Base-by-base conservation (phyloP, 192 early-diverging fungal species). In the Coemansia sp. region DNA sequence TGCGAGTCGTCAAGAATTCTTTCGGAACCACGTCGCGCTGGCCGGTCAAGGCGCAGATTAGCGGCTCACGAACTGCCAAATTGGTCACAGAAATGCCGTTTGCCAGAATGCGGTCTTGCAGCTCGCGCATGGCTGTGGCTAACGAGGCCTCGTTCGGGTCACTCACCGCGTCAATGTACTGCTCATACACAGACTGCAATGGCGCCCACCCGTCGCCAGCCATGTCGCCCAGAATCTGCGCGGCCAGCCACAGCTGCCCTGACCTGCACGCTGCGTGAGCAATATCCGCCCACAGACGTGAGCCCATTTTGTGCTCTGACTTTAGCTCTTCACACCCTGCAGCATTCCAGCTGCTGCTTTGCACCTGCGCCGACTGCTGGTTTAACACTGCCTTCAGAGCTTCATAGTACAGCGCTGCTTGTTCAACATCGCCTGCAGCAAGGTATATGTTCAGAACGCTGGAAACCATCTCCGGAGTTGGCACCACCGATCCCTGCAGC, bases 331-430 rank as follows among this genome's bases (percentile, higher is more conserved):
- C 34, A 17, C 37, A 42, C 23, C 31, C 50, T 11, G 23, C 36
- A 14, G 31, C 14, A 20, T 11, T 6, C 25, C 15, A 9, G 8
- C 6, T 11, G 14, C 17, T 23, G 15, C 64, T 44, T 36, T 40
- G n/a, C 23, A 20, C 40, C 12, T 28, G 38, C 40, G 40, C 52
- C 47, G 49, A 52, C 14, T 26, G 24, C 4, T 60, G 61, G 11
- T 56, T 56, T 23, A 67, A 46, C 40, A 70, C 38, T 5, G 38
- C 42, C 24, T n/a, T 7, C 5, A 64, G 44, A 4, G 71, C 49
- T 21, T 79, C 76, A 50, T 79, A 73, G 18, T 70, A 46, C 28
- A 79, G 48, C 11, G 64, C 64, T 20, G 67, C 52, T 31, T 70
- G 67, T 18, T 79, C 76, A 15, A 50, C 20, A 20, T 70, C 63